Evolutionary conservation across 495 filamentous ascomycete genomes (phyloP).

Genomic region (Penicillium desertorum): DNA sequence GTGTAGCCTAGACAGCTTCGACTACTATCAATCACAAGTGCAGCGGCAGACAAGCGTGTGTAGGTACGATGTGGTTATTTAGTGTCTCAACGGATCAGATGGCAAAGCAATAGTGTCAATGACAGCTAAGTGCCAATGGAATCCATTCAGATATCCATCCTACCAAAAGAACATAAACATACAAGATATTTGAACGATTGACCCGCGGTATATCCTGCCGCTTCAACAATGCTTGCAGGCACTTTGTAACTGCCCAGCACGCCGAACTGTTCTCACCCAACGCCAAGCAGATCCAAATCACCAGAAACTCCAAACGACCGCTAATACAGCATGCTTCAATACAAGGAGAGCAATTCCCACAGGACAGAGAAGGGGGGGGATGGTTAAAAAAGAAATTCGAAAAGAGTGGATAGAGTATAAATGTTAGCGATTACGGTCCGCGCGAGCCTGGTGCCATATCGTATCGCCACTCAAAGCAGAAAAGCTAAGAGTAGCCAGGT

Average conservation of each 20-base stretch:
- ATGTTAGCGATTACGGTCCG: conserved; percentile 45
- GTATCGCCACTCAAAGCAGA: conserved; percentile 53
- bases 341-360: conserved; percentile 24
- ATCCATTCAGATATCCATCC: conserved; percentile 14
- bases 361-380: conserved; percentile 10
- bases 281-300: conserved; percentile 36
- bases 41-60: neutral
- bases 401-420: conserved; percentile 15
- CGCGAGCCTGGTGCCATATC: conserved; percentile 49
- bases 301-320: conserved; percentile 34
- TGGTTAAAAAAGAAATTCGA: conserved; percentile 13
- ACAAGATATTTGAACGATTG: conserved; percentile 18
- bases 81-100: neutral
- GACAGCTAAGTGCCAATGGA: conserved; percentile 9
- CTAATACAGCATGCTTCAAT: conserved; percentile 40
- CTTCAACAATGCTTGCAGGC: conserved; percentile 23
- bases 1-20: no score
- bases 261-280: conserved; percentile 28
- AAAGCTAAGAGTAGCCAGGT: conserved; percentile 46
- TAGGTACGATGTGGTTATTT: neutral
- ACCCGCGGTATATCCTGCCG: conserved; percentile 28
- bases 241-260: conserved; percentile 24
- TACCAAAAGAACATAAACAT: conserved; percentile 15
- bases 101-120: conserved; percentile 4
- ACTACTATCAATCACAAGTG: no score